A percentile compares a stretch with the other conserved stretches of the same genome.
phyloP scores from a whole-genome alignment of 768 basidiomycete species.

The Thelephora ganbajun region DNA sequence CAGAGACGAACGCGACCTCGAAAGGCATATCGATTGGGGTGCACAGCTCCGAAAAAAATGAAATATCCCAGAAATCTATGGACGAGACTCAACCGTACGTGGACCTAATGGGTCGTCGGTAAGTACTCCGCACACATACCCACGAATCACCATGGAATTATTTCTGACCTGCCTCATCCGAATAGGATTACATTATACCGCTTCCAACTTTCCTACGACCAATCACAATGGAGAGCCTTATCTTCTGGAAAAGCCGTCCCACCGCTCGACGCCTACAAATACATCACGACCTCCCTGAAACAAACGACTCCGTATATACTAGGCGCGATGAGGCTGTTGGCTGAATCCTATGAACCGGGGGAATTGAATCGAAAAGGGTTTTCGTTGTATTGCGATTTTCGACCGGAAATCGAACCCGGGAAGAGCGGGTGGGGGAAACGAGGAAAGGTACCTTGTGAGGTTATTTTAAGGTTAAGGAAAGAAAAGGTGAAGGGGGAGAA shows the following conservation, averaged over 20 bases:
- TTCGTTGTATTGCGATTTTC: slow-evolving; percentile 74
- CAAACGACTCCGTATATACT: slow-evolving; percentile 69
- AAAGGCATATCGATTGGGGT: slow-evolving; percentile 81
- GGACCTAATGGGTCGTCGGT: slow-evolving; percentile 73
- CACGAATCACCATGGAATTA: neutral
- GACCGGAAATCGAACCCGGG: slow-evolving; percentile 45
- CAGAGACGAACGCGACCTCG: slow-evolving; percentile 79
- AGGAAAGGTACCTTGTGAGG: slow-evolving; percentile 57
- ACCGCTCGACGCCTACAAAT: slow-evolving; percentile 68
- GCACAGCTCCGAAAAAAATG: slow-evolving; percentile 40
- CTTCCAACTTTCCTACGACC: neutral
- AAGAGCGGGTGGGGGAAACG: slow-evolving; percentile 63
- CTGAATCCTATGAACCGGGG: slow-evolving; percentile 36
- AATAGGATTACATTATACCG: neutral
- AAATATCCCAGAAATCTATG: slow-evolving; percentile 37
- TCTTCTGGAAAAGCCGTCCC: slow-evolving; percentile 51
- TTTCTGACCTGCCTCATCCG: neutral
- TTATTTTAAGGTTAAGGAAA: slow-evolving; percentile 45
- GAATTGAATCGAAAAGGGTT: slow-evolving; percentile 60
- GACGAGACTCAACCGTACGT: slow-evolving; percentile 69
- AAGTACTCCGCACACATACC: slow-evolving; percentile 7
- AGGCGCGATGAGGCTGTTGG: slow-evolving; percentile 63
- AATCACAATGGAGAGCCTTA: slow-evolving; percentile 73
- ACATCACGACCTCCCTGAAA: slow-evolving; percentile 66
- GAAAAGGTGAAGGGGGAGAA: neutral